phyloP scores from a whole-genome alignment of 352 stramenopile genomes.

The Globisporangium radiosum region DNA sequence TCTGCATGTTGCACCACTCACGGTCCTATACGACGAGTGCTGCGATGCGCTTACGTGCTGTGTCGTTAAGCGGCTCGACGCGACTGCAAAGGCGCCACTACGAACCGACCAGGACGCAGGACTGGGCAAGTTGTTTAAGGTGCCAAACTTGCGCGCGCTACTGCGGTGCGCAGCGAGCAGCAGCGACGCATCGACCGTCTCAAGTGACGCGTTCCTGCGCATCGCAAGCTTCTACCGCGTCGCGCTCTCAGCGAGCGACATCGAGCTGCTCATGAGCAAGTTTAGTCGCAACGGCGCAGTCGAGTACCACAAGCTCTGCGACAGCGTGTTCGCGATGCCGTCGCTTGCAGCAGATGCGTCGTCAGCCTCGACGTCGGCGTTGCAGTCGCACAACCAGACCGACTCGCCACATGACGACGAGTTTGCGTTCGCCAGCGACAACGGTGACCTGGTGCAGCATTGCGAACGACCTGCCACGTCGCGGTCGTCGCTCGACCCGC shows the following conservation, averaged over 20 bases:
- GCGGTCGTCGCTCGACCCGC: neutral
- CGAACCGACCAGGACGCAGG: slow-evolving; percentile 1
- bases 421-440: slow-evolving; percentile 1
- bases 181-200: slow-evolving; percentile 3
- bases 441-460: slow-evolving; percentile 7
- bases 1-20: neutral
- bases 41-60: slow-evolving; percentile 36
- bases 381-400: neutral
- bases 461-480: slow-evolving; percentile 4
- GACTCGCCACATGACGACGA: slow-evolving; percentile 6
- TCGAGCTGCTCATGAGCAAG: slow-evolving; percentile 21
- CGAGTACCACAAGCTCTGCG: slow-evolving; percentile 29
- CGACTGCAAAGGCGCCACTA: neutral
- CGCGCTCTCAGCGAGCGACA: slow-evolving; percentile 20
- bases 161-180: slow-evolving; percentile 9
- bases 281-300: slow-evolving; percentile 29
- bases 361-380: neutral
- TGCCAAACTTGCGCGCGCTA: slow-evolving; percentile 16
- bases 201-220: slow-evolving; percentile 20
- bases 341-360: neutral
- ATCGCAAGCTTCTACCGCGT: slow-evolving; percentile 22
- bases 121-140: slow-evolving; percentile 25
- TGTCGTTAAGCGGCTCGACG: neutral
- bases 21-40: slow-evolving; percentile 50
- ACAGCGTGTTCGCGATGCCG: slow-evolving; percentile 29